Percentiles rank a stretch among this genome's conserved stretches.
phyloP scores from a whole-genome alignment of 2,329 filamentous ascomycete species.

The Colletotrichum caudatum region DNA sequence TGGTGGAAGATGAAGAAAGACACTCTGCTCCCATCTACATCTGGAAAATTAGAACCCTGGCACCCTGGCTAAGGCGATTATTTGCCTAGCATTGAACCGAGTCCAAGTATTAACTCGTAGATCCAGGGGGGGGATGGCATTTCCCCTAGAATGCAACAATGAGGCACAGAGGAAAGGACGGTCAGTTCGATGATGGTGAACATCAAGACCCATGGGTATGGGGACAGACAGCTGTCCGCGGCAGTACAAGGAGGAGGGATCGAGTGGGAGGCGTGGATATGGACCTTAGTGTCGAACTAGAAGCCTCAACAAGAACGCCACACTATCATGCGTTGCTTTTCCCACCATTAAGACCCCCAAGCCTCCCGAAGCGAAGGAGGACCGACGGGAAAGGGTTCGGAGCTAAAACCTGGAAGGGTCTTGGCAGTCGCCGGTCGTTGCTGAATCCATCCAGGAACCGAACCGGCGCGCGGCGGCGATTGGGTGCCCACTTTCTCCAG shows the following conservation, averaged over 20 bases:
- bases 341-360: not conserved
- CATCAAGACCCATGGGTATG: constrained; percentile 1
- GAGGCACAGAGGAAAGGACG: constrained; percentile 1
- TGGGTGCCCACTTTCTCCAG: constrained; percentile 26
- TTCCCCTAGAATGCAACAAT: not conserved
- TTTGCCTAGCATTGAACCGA: constrained; percentile 17
- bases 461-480: constrained; percentile 21
- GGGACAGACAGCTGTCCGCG: constrained; percentile 11
- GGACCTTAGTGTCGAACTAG: constrained; percentile 24
- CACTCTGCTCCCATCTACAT: not conserved
- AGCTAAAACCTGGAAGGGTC: constrained; percentile 35
- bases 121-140: constrained; percentile 12
- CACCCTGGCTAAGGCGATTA: constrained; percentile 31
- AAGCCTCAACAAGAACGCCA: constrained; percentile 28
- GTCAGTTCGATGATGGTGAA: not conserved
- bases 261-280: constrained; percentile 7
- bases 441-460: constrained; percentile 38
- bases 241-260: not conserved
- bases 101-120: constrained; percentile 21
- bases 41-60: constrained; percentile 15
- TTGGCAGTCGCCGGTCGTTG: constrained; percentile 26
- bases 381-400: constrained; percentile 14
- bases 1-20: not conserved
- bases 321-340: constrained; percentile 27
- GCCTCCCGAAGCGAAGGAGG: constrained; percentile 9